Evolutionary conservation across 2,329 filamentous ascomycete genomes (phyloP), one percentile per base, ranked within the genome.

Genomic region (Scedosporium dehoogii): DNA sequence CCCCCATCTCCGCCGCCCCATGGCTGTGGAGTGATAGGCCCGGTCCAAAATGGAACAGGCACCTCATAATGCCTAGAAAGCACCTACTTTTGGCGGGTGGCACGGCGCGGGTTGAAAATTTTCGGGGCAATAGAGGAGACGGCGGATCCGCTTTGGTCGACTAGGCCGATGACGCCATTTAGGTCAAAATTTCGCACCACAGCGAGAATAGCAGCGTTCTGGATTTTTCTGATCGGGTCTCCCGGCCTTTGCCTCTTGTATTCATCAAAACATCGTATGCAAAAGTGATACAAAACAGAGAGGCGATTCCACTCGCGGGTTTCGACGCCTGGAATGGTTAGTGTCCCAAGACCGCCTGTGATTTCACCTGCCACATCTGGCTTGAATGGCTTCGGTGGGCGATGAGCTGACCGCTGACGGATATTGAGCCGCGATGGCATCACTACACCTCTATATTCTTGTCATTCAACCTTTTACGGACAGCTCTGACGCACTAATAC

Each of bases 131-230:
- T 12, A 38, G 33, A 38, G 33, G 33, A 38, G 33, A 25, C 51
- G 51, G 51, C 18, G 51, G 51, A 25, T 23, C 51, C 51, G 51
- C 51, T 55, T 55, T 23, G 51, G 51, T 14, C 23, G 23, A 55
- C 51, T 55, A 23, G 51, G 51, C 51, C 51, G 51, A 55, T 55
- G 51, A 55, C 51, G 51, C 51, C 51, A 55, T 55, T 55, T 27
- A n/a, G 23, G 51, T 55, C 51, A 55, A 55, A 55, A 55, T 48
- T 48, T 48, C 14, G 44, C 44, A 48, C 44, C 14, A 4, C n/a
- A 4, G 44, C 16, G 44, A 48, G n/a, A 18, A n/a, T 6, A 6
- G 16, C 44, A 38, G 10, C 33, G 10, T 12, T 33, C 29, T 33
- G 29, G 29, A 33, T 29, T 33, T 38, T 38, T 38, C 33, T 38